Conservation (phyloP, 129 eudicot genomes). For the Centella asiatica region DNA sequence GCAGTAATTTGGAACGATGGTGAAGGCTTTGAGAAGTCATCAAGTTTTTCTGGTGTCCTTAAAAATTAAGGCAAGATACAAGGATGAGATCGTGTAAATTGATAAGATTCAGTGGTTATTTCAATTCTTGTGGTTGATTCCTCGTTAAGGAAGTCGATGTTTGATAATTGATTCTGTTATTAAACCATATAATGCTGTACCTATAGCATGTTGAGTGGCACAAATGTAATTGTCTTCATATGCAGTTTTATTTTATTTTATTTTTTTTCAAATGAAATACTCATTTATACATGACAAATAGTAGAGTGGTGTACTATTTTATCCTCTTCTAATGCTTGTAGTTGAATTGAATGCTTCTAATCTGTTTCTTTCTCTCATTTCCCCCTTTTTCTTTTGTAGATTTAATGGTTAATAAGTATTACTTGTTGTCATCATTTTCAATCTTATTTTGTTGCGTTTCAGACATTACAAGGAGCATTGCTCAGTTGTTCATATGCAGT, state of each 20-base stretch:
- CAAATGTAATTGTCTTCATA: background rate
- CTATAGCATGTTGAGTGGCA: no score
- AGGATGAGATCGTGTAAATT: background rate
- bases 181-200: no score
- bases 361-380: background rate
- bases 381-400: background rate
- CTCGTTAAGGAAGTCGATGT: background rate
- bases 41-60: no score
- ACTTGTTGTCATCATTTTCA: constrained; percentile 1
- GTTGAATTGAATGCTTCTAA: background rate
- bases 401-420: no score
- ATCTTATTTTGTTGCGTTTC: constrained; percentile 22
- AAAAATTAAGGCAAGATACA: background rate
- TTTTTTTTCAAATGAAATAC: background rate
- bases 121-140: background rate
- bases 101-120: background rate
- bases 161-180: background rate
- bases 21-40: background rate
- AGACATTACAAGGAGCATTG: constrained; percentile 75
- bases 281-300: no score
- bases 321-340: background rate
- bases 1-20: background rate
- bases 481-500: constrained; percentile 81
- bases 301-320: background rate
- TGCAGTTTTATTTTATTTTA: background rate